These are phyloP conservation scores for Xylariomycetidae sp. DNA, from an alignment of 2,329 filamentous ascomycete species.

Conservation along the genomic window DNA sequence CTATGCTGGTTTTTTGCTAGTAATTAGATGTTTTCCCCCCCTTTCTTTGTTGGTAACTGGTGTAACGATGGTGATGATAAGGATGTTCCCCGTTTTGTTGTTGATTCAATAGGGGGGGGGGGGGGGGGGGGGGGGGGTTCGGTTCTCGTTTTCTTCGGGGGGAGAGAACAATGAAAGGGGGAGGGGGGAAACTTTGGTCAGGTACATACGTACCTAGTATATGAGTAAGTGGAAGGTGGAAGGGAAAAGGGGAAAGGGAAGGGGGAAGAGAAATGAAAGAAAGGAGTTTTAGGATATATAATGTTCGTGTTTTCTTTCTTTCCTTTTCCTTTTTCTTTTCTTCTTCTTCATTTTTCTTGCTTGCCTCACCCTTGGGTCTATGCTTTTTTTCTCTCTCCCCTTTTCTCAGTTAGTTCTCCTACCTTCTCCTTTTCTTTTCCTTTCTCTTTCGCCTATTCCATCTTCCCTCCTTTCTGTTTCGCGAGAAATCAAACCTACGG, in stretches of 20 bases:
- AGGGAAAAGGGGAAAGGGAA: slow-evolving; percentile 8
- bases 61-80: too few species aligned
- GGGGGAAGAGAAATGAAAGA: slow-evolving; percentile 11
- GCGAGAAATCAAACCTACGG: too few species aligned
- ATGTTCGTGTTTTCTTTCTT: not conserved
- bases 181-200: too few species aligned
- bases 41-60: slow-evolving; percentile 2
- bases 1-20: too few species aligned
- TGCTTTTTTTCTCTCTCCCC: not conserved
- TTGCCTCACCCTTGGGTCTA: not conserved
- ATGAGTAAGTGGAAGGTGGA: slow-evolving; percentile 4
- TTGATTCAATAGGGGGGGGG: too few species aligned
- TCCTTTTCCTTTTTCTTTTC: slow-evolving; percentile 1
- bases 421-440: not conserved
- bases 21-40: too few species aligned
- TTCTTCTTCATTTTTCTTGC: not conserved
- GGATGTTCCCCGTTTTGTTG: too few species aligned
- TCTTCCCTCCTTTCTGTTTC: too few species aligned
- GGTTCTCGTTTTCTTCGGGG: too few species aligned
- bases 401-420: not conserved
- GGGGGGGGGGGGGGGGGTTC: too few species aligned
- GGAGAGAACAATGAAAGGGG: too few species aligned
- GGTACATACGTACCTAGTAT: too few species aligned
- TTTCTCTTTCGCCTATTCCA: not conserved
- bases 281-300: slow-evolving; percentile 9